Percentiles rank a stretch among this genome's conserved stretches.
Evolutionary conservation across 2,329 filamentous ascomycete species (phyloP).

Genomic region (Neoascochyta sp.): DNA sequence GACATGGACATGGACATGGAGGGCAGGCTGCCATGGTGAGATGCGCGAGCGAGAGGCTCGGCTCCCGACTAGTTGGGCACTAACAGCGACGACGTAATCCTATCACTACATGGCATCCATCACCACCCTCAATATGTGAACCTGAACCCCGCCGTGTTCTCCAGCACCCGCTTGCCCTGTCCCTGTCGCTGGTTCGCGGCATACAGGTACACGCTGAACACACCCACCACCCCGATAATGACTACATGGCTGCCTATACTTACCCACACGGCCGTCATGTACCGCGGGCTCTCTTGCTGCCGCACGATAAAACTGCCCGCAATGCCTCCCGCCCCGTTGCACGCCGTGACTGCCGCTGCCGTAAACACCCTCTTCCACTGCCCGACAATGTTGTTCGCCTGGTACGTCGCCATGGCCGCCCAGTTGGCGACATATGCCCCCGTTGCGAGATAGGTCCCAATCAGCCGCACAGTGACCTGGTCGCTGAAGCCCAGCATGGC

Average conservation of each 20-base stretch:
- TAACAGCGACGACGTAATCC: too few species aligned
- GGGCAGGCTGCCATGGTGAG: too few species aligned
- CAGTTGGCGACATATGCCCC: constrained; percentile 67
- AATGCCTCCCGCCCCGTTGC: constrained; percentile 62
- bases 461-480: constrained; percentile 59
- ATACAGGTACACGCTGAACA: constrained; percentile 55
- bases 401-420: constrained; percentile 56
- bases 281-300: constrained; percentile 58
- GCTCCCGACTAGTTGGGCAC: too few species aligned
- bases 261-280: constrained; percentile 64
- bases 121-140: constrained; percentile 45
- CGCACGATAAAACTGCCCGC: constrained; percentile 65
- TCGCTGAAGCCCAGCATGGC: constrained; percentile 61
- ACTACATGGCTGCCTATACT: constrained; percentile 59
- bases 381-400: constrained; percentile 51
- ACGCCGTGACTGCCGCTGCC: constrained; percentile 57
- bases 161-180: constrained; percentile 49
- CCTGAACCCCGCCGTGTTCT: constrained; percentile 47
- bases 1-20: too few species aligned
- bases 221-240: constrained; percentile 52
- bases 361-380: constrained; percentile 65
- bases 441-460: constrained; percentile 63
- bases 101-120: too few species aligned
- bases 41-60: too few species aligned
- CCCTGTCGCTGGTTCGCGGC: constrained; percentile 49